phyloP scores from a whole-genome alignment of 345 rosid species.

The Anastatica hierochuntica region DNA sequence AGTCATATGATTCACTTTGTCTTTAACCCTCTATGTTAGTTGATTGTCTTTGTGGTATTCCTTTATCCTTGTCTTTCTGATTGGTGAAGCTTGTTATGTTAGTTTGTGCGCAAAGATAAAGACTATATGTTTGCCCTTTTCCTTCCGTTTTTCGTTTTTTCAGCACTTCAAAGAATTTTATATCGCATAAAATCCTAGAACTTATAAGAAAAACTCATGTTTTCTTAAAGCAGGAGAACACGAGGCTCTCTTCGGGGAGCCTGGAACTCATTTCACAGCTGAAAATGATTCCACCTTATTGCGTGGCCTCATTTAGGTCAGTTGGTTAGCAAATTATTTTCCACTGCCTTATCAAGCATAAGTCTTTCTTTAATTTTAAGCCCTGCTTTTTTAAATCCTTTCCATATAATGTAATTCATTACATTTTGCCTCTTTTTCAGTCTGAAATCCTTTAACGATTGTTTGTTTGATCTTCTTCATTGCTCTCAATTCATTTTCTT shows the following conservation, averaged over 20 bases:
- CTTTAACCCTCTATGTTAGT: constrained; percentile 8
- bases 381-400: constrained; percentile 21
- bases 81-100: constrained; percentile 24
- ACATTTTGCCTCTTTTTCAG: constrained; percentile 15
- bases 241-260: constrained; percentile 95
- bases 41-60: constrained; percentile 20
- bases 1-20: not conserved
- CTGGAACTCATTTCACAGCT: constrained; percentile 93
- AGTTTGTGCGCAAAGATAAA: constrained; percentile 36
- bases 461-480: constrained; percentile 14
- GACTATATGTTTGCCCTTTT: constrained; percentile 18
- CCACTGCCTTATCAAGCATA: constrained; percentile 28
- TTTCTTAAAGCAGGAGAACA: constrained; percentile 94
- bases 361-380: constrained; percentile 13
- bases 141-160: constrained; percentile 57
- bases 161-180: constrained; percentile 53
- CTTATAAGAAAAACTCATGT: constrained; percentile 84
- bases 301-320: constrained; percentile 99
- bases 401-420: constrained; percentile 22
- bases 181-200: constrained; percentile 50
- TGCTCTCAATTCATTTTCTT: constrained; percentile 12
- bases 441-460: constrained; percentile 12
- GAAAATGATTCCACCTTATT: constrained; percentile 93
- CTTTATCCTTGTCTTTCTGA: not conserved
- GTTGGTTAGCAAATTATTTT: constrained; percentile 52